phyloP scores from a whole-genome alignment of 345 rosid species.

The Gynandropsis gynandra region DNA sequence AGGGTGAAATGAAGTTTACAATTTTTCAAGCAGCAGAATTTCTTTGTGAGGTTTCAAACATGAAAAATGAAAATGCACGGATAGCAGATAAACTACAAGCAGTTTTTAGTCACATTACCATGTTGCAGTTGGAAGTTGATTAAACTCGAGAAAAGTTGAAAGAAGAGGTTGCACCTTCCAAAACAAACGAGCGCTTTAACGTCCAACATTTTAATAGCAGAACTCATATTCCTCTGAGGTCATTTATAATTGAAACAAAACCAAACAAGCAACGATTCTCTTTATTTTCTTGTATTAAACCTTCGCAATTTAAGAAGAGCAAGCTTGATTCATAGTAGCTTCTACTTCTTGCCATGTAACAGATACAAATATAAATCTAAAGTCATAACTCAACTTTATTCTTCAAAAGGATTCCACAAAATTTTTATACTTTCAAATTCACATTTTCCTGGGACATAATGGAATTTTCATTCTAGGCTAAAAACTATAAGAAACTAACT shows the following conservation, averaged over 20 bases:
- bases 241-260: conserved; percentile 23
- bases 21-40: conserved; percentile 26
- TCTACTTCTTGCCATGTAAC: conserved; percentile 3
- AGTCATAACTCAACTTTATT: not conserved
- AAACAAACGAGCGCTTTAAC: not conserved
- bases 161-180: conserved; percentile 22
- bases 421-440: no score
- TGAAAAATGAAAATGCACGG: conserved; percentile 22
- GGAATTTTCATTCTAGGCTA: no score
- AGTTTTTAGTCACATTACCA: conserved; percentile 21
- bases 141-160: conserved; percentile 17
- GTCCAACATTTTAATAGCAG: not conserved
- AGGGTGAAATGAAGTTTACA: conserved; percentile 16
- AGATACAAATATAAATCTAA: conserved; percentile 1
- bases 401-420: no score
- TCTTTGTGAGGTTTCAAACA: conserved; percentile 22
- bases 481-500: no score
- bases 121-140: conserved; percentile 21
- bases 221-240: conserved; percentile 22
- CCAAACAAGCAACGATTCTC: conserved; percentile 24
- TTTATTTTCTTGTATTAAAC: conserved; percentile 28
- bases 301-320: conserved; percentile 23
- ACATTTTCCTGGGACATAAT: no score
- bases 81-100: conserved; percentile 17
- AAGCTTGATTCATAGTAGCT: conserved; percentile 10